These are phyloP conservation scores for Eucalyptus pauciflora DNA, from an alignment of 345 rosid genomes.

Conservation along the genomic window DNA sequence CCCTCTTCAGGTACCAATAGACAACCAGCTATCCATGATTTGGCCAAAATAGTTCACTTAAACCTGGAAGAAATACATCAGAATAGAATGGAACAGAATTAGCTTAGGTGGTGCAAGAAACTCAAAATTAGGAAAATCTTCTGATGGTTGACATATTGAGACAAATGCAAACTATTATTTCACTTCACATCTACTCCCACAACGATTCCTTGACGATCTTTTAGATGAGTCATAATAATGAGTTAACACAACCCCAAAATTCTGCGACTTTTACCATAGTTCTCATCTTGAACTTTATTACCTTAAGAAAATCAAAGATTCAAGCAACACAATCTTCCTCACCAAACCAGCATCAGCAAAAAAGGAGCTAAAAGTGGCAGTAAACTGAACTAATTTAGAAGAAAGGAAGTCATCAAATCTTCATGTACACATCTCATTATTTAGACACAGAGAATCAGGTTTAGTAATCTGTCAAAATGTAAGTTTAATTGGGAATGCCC, in stretches of 20 bases:
- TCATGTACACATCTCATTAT: not conserved
- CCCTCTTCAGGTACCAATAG: not conserved
- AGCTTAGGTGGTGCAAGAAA: not conserved
- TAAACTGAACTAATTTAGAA: not conserved
- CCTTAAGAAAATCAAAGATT: not conserved
- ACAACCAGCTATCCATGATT: not conserved
- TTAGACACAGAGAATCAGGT: not conserved
- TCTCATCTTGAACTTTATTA: not conserved
- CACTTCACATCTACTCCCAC: not conserved
- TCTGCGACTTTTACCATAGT: not conserved
- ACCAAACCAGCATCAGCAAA: not conserved
- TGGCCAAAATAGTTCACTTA: not conserved
- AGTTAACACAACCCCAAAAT: not conserved
- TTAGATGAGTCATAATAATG: not conserved
- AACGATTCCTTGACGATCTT: not conserved
- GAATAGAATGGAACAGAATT: not conserved
- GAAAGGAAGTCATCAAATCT: not conserved
- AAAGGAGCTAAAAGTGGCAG: not conserved
- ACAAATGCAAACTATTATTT: not conserved
- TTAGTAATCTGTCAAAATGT: not conserved
- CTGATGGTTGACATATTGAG: not conserved
- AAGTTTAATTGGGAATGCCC: not conserved
- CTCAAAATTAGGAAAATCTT: not conserved
- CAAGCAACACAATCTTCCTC: not conserved
- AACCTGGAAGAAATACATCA: not conserved